Percentiles rank a stretch among this genome's conserved stretches.
These are phyloP conservation scores for Eucommia ulmoides DNA, from an alignment of 257 asterid species.

Conservation along the genomic window DNA sequence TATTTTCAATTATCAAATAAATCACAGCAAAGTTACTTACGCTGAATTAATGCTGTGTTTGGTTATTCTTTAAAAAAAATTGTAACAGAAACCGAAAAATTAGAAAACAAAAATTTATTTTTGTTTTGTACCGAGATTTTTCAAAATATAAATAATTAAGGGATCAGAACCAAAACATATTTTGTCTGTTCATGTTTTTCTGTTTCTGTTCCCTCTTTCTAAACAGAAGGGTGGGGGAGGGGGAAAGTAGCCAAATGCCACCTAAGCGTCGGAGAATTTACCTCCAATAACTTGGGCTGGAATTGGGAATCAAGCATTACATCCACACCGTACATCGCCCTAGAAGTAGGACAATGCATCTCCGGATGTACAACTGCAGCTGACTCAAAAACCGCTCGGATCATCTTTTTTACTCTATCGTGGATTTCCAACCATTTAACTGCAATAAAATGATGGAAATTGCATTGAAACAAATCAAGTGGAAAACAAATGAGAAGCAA, in stretches of 20 bases:
- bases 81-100: not conserved
- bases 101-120: not conserved
- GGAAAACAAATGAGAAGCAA: too few species aligned
- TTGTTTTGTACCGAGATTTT: not conserved
- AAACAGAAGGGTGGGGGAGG: not conserved
- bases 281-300: conserved; percentile 88
- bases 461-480: too few species aligned
- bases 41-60: too few species aligned
- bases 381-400: conserved; percentile 71
- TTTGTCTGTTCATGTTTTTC: too few species aligned
- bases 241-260: not conserved
- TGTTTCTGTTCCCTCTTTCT: too few species aligned
- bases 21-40: too few species aligned
- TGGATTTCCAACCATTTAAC: conserved; percentile 93
- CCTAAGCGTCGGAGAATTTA: conserved; percentile 7
- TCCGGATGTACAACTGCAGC: conserved; percentile 87
- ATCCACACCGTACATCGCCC: conserved; percentile 96
- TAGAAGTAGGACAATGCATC: conserved; percentile 75
- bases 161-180: not conserved
- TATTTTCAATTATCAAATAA: not conserved
- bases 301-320: conserved; percentile 72
- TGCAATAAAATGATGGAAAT: conserved; percentile 22
- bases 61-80: not conserved
- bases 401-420: conserved; percentile 54
- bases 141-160: not conserved